A percentile compares a stretch with the other conserved stretches of the same genome.
These are phyloP conservation scores for Veloporphyrellus conicus DNA, from an alignment of 1,284 basidiomycete genomes.

Conservation along the genomic window DNA sequence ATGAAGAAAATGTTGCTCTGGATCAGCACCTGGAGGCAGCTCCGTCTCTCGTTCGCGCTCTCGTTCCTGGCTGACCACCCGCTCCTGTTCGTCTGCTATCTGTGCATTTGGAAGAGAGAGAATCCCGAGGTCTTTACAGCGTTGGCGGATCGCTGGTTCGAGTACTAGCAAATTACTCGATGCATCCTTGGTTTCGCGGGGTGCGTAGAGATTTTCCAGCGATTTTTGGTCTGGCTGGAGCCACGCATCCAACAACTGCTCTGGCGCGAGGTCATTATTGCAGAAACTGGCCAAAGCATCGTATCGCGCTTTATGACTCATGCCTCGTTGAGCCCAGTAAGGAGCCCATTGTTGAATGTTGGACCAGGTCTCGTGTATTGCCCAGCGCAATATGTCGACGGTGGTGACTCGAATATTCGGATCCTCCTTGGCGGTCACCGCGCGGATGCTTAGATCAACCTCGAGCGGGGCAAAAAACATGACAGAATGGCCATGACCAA, in stretches of 20 bases:
- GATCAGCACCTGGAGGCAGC: too few relatives aligned
- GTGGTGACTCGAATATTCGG: constrained; percentile 15
- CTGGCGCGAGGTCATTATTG: background rate
- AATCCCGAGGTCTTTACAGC: too few relatives aligned
- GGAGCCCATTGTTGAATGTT: constrained; percentile 38
- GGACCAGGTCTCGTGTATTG: constrained; percentile 40
- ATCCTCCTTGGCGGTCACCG: constrained; percentile 2
- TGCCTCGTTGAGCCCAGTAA: constrained; percentile 45
- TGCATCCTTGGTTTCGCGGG: too few relatives aligned
- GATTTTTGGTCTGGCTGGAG: constrained; percentile 30
- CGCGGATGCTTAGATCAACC: constrained; percentile 31
- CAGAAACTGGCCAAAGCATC: constrained; percentile 28
- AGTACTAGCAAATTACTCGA: too few relatives aligned
- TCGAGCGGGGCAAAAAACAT: constrained; percentile 46
- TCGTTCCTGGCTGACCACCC: too few relatives aligned
- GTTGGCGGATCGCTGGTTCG: too few relatives aligned
- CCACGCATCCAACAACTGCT: constrained; percentile 12
- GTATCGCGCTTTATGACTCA: constrained; percentile 34
- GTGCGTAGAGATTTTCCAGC: constrained; percentile 36
- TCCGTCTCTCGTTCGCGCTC: too few relatives aligned
- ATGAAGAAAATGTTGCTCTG: too few relatives aligned
- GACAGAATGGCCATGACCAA: constrained; percentile 45
- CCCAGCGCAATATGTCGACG: constrained; percentile 40
- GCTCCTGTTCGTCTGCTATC: too few relatives aligned
- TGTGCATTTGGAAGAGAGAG: too few relatives aligned